Evolutionary conservation across 192 early-diverging fungal species (phyloP), one percentile per base, ranked within the genome.

Genomic region (Rhizoclosmatium globosum): DNA sequence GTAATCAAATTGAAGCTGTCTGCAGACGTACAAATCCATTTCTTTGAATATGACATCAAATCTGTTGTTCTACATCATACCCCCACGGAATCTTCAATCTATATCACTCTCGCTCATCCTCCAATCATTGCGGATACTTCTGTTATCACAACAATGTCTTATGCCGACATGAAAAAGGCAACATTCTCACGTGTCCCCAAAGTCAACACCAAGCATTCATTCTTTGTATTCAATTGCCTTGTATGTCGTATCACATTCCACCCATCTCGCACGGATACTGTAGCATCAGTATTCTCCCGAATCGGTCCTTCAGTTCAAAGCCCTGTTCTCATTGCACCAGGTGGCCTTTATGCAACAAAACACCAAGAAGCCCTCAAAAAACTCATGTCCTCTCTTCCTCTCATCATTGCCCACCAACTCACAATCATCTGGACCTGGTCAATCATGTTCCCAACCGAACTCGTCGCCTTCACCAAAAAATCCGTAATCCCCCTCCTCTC

Each of bases 41-140:
- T 75, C 43, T 75, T 75, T 64, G 73, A 75, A 75, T 64, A 46
- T 13, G 60, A 75, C 46, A 75, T 75, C 61, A 75, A 75, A 64
- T 75, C 73, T 64, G 73, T 75, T 41, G 73, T 75, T 47, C 23
- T 75, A n/a, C 73, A 75, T 41, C 73, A 75, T 39, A 75, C 42
- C 11, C 2, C 73, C 11, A 41, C 38, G 9, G 73, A 75, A 46
- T 75, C 59, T 11, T 42, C 17, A 3, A 41, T 75, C 9, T 75
- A 23, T 64, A 75, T 75, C 21, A 75, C 73, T 64, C 41, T 75
- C 7, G 57, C 60, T 31, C 73, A 75, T 45, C 59, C 73, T 9
- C 73, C 73, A 17, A 39, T 75, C 4, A 75, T 75, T 21, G 60
- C 60, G 11, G 73, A 75, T 50, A 75, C 73, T 9, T 75, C 73